Percentiles rank a stretch among this genome's conserved stretches.
Evolutionary conservation across 1,284 basidiomycete genomes (phyloP).

Genomic region (Papiliotrema laurentii): DNA sequence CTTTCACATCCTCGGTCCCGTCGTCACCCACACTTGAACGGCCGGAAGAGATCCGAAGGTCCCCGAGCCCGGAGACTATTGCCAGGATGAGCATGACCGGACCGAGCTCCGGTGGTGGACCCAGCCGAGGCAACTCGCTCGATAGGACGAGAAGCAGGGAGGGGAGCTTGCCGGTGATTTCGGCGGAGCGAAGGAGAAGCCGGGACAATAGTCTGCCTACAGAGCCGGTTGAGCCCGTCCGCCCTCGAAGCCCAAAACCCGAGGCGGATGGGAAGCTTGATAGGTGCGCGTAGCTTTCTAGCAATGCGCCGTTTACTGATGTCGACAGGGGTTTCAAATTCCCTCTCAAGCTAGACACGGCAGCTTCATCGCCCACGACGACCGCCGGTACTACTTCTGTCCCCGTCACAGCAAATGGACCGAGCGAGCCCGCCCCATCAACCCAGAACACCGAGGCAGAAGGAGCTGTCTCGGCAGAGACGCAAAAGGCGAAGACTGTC

Average conservation of each 20-base stretch:
- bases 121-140: not conserved
- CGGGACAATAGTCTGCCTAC: slow-evolving; percentile 1
- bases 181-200: slow-evolving; percentile 7
- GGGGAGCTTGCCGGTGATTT: not conserved
- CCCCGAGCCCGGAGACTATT: slow-evolving; percentile 44
- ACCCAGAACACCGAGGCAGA: not conserved
- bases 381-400: not conserved
- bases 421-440: not conserved
- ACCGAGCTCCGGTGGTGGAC: slow-evolving; percentile 5
- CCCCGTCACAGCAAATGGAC: not conserved
- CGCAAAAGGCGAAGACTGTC: not conserved
- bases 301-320: not conserved
- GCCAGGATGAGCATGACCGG: slow-evolving; percentile 44
- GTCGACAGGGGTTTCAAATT: slow-evolving; percentile 43
- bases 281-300: slow-evolving; percentile 12
- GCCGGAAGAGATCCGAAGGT: slow-evolving; percentile 29
- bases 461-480: not conserved
- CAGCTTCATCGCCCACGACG: slow-evolving; percentile 6
- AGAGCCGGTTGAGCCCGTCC: slow-evolving; percentile 6
- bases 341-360: slow-evolving; percentile 17
- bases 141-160: slow-evolving; percentile 2
- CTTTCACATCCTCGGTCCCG: slow-evolving; percentile 26
- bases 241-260: slow-evolving; percentile 43
- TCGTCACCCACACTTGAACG: slow-evolving; percentile 21
- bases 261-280: slow-evolving; percentile 46